Percentiles rank a stretch among this genome's conserved stretches.
Conservation (phyloP, 1,284 basidiomycete genomes). For the Ceratobasidium sp. region DNA sequence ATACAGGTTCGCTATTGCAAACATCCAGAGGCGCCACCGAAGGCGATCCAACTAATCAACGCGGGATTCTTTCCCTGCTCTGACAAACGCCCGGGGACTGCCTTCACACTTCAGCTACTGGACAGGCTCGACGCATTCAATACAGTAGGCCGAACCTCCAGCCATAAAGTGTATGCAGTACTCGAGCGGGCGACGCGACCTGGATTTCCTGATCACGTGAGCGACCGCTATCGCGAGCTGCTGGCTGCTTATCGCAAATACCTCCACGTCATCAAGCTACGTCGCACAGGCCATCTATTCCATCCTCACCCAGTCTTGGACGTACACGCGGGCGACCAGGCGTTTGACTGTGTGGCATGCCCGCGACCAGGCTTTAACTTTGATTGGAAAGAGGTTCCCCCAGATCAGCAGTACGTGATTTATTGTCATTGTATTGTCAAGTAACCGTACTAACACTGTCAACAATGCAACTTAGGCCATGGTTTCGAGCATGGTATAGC, state of each 20-base stretch:
- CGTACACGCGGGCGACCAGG: conserved; percentile 5
- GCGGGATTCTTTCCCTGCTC: conserved; percentile 22
- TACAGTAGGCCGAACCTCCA: neutral
- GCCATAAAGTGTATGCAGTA: conserved; percentile 8
- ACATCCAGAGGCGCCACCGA: neutral
- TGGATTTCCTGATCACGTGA: conserved; percentile 1
- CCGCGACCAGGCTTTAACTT: conserved; percentile 31
- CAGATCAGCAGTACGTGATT: neutral
- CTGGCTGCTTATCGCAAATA: neutral
- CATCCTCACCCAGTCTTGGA: neutral
- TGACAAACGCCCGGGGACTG: neutral
- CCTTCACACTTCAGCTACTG: conserved; percentile 4
- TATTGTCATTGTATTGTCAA: neutral
- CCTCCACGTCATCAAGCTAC: neutral
- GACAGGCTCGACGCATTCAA: neutral
- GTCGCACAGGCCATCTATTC: neutral
- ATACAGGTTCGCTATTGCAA: conserved; percentile 13
- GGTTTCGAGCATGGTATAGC: conserved; percentile 6
- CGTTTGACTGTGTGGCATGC: conserved; percentile 18
- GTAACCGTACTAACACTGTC: neutral
- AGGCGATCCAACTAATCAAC: neutral
- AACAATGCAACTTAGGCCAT: neutral
- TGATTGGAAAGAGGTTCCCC: neutral
- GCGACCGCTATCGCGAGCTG: conserved; percentile 36
- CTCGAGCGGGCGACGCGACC: neutral